phyloP scores from a whole-genome alignment of 768 basidiomycete genomes.

The Boletus tylopilopsis region DNA sequence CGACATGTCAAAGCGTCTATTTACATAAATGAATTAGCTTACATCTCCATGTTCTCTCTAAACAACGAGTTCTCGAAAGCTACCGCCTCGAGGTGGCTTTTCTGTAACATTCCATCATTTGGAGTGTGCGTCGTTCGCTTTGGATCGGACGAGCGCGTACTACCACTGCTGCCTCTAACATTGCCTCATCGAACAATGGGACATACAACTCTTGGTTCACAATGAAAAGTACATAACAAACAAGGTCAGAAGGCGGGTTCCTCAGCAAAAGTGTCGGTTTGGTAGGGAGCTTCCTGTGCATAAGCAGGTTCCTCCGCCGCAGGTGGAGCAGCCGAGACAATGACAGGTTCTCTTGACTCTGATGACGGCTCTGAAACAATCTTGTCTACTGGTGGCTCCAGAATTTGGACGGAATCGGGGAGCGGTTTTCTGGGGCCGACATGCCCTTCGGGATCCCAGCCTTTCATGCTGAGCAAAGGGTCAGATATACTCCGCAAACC shows the following conservation, averaged over 20 bases:
- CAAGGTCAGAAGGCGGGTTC: conserved; percentile 56
- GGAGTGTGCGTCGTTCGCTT: too few relatives aligned
- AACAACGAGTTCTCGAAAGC: too few relatives aligned
- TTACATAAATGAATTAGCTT: too few relatives aligned
- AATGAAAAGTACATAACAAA: conserved; percentile 16
- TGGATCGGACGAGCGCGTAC: too few relatives aligned
- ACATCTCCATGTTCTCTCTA: too few relatives aligned
- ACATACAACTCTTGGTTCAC: conserved; percentile 14
- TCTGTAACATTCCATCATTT: too few relatives aligned
- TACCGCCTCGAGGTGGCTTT: too few relatives aligned
- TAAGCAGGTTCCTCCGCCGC: conserved; percentile 48
- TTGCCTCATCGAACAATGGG: conserved; percentile 2
- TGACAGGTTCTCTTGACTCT: conserved; percentile 74
- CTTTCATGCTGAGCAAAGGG: conserved; percentile 77
- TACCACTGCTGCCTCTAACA: too few relatives aligned
- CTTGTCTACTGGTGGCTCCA: conserved; percentile 90
- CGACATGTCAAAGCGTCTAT: too few relatives aligned
- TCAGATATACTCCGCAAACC: conserved; percentile 9
- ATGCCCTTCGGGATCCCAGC: conserved; percentile 87
- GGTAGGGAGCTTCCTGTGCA: conserved; percentile 30
- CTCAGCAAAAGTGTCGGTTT: conserved; percentile 42
- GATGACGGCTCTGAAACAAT: conserved; percentile 84
- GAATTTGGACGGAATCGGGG: conserved; percentile 89
- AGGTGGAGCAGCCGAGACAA: conserved; percentile 46
- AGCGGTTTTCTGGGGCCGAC: conserved; percentile 89